Percentiles rank a stretch among this genome's conserved stretches.
Evolutionary conservation across 106 monocot species (phyloP).

Genomic region (Vanilla planifolia): DNA sequence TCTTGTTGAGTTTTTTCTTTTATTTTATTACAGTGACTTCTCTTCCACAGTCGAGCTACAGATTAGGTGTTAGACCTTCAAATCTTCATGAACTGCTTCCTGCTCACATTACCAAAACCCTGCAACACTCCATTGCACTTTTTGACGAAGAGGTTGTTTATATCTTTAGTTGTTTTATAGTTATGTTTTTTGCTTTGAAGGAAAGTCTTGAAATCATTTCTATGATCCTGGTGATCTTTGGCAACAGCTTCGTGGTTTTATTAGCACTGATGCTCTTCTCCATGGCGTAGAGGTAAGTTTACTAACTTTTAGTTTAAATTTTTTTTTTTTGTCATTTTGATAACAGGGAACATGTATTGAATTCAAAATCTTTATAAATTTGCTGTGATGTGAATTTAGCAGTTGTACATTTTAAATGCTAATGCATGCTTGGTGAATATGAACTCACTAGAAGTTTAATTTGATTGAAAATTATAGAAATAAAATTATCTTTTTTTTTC

Average conservation of each 20-base stretch:
- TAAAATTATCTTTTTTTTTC: too few species aligned
- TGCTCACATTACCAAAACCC: constrained; percentile 57
- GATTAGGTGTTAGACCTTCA: constrained; percentile 72
- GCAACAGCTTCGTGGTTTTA: constrained; percentile 82
- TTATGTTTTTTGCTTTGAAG: constrained; percentile 4
- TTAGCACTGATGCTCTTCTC: constrained; percentile 81
- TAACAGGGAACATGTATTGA: too few species aligned
- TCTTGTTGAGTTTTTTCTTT: neutral
- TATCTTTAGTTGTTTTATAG: neutral
- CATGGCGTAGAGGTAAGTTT: constrained; percentile 93
- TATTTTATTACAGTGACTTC: constrained; percentile 60
- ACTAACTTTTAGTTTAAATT: neutral
- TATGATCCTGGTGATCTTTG: neutral
- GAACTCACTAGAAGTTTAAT: too few species aligned
- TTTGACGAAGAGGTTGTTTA: constrained; percentile 76
- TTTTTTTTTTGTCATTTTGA: neutral
- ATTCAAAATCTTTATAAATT: too few species aligned
- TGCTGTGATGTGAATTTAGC: too few species aligned
- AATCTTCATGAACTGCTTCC: constrained; percentile 83
- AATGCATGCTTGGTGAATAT: too few species aligned
- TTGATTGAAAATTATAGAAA: too few species aligned
- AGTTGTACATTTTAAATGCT: too few species aligned
- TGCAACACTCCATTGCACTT: constrained; percentile 59
- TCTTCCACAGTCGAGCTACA: constrained; percentile 85
- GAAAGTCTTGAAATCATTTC: neutral